These are phyloP conservation scores for Lactarius hatsudake DNA, from an alignment of 768 basidiomycete genomes.

Conservation along the genomic window DNA sequence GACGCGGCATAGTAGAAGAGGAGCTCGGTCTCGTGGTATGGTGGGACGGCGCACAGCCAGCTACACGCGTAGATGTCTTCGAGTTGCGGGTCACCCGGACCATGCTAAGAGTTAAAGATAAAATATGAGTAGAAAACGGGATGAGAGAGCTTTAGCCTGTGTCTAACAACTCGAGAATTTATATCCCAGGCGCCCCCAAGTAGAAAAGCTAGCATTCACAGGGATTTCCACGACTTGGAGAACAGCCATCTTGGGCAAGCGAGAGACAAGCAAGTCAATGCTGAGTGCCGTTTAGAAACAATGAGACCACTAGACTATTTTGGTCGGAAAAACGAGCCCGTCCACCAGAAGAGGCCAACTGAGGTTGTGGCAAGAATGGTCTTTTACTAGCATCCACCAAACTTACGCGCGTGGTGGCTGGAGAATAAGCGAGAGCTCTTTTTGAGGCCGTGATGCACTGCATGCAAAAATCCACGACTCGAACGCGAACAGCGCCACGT, in stretches of 20 bases:
- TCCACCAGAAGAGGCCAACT: background rate
- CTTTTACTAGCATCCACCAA: background rate
- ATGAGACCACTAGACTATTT: background rate
- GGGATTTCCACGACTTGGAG: background rate
- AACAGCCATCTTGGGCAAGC: background rate
- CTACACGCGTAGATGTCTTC: background rate
- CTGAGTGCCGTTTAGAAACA: background rate
- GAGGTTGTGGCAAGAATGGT: background rate
- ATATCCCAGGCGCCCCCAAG: background rate
- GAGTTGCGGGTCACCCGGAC: constrained; percentile 3
- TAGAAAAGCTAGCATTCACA: background rate
- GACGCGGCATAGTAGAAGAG: background rate
- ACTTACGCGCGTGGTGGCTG: background rate
- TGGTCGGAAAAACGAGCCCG: background rate
- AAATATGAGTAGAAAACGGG: background rate
- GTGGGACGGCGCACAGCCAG: background rate
- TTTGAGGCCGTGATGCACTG: background rate
- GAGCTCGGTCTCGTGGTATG: background rate
- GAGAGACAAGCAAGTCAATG: background rate
- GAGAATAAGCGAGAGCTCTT: background rate
- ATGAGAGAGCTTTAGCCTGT: background rate
- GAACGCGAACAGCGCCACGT: background rate
- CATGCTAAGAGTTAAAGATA: background rate
- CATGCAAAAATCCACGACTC: background rate
- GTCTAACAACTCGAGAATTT: background rate